Evolutionary conservation across 164 flowering plant species (phyloP).

Genomic region (Taxillus chinensis): DNA sequence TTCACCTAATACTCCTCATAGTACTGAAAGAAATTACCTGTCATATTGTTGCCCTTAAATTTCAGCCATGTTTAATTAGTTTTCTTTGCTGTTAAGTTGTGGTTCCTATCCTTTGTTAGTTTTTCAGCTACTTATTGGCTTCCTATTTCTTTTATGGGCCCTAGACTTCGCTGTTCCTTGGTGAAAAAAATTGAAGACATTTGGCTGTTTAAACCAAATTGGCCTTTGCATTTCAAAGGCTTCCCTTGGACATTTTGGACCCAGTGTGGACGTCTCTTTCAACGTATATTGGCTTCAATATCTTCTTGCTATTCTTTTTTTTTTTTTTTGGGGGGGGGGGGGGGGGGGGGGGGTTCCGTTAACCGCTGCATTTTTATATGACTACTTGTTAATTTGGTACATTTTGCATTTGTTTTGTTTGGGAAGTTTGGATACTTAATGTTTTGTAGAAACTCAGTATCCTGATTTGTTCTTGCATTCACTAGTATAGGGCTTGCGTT

Average conservation of each 20-base stretch:
- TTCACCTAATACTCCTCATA: too few species aligned
- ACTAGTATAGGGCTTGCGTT: too few species aligned
- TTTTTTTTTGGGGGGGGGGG: too few species aligned
- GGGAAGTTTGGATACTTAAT: too few species aligned
- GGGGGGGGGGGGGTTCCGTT: too few species aligned
- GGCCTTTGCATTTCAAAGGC: constrained; percentile 3
- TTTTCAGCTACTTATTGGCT: constrained; percentile 13
- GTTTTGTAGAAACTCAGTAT: too few species aligned
- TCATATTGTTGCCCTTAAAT: not conserved
- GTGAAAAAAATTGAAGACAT: constrained; percentile 17
- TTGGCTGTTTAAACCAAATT: too few species aligned
- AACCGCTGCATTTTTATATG: too few species aligned
- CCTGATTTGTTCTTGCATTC: too few species aligned
- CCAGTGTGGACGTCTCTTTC: not conserved
- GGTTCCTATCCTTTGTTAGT: constrained; percentile 3
- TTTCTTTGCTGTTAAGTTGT: not conserved
- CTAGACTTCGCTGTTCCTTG: constrained; percentile 61
- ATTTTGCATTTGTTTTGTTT: not conserved
- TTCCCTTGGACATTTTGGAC: not conserved
- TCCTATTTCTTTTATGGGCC: constrained; percentile 12
- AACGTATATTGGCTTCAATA: constrained; percentile 1
- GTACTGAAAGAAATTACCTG: too few species aligned
- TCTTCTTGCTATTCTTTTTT: not conserved
- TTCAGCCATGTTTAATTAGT: not conserved
- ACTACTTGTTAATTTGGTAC: too few species aligned